Base-by-base conservation (phyloP, 2,329 filamentous ascomycete species). In the Harringtonia aguacate region DNA sequence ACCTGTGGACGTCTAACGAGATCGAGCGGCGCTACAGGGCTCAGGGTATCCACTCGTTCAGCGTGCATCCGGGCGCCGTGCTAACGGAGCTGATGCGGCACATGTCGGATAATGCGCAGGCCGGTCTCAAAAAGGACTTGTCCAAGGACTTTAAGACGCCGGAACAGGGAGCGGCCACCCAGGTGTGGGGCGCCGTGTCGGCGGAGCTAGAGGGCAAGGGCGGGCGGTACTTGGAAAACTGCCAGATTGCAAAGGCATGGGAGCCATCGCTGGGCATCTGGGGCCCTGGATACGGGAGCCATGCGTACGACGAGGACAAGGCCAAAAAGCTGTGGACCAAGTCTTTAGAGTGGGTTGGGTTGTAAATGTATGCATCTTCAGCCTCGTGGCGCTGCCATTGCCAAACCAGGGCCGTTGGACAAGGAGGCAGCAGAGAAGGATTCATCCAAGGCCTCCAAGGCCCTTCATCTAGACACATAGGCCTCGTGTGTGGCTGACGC, bases 61-160 rank as follows among this genome's bases (percentile, higher is more conserved):
- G 60, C 31, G 45, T 74, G 4, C 61, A 68, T 48, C 71, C 69
- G 0, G 70, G 71, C 10, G 59, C 59, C 20, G 69, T 72, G 48
- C 48, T 44, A 43, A 61, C 58, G 0, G 60, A 57, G 22, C 50
- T 27, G 7, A 6, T 7, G 24, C 24, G 10, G 24, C 24, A 27
- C 24, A 10, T 27, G 7, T 27, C 24, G 24, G n/a, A n/a, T n/a
- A n/a, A n/a, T n/a, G n/a, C n/a, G n/a, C n/a, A n/a, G n/a, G 24
- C 24, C 24, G 24, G 10, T 6, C 24, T 7, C 7, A 27, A 27
- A 10, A 10, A 6, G 24, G 24, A 6, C 7, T 27, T 6, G 24
- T 10, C 6, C 10, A 10, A 10, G 24, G 24, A 27, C 24, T 10
- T 67, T 36, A 62, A 64, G 53, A 58, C 42, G 46, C 30, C 60